Conservation (phyloP, 129 eudicot species). For the Escallonia herrerae region DNA sequence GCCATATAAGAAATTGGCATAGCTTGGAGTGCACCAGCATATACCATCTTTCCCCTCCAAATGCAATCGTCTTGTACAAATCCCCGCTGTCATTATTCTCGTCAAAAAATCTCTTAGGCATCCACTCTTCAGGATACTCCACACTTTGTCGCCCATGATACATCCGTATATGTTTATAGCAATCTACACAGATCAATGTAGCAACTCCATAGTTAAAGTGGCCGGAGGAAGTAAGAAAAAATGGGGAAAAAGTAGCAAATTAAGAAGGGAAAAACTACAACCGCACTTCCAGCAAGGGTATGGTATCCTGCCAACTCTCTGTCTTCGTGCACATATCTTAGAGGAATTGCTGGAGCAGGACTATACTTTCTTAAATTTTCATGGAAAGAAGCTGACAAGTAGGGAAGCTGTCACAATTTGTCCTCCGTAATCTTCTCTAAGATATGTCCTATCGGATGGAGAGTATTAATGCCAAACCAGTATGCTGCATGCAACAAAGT, state of each 20-base stretch:
- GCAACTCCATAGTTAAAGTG: no score
- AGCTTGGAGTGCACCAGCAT: constrained; percentile 55
- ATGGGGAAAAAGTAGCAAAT: background rate
- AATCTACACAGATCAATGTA: constrained; percentile 27
- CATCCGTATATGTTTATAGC: constrained; percentile 77
- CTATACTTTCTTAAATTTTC: constrained; percentile 53
- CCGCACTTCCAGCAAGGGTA: constrained; percentile 67
- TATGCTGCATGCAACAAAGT: background rate
- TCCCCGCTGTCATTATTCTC: constrained; percentile 30
- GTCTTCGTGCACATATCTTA: constrained; percentile 50
- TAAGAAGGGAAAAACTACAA: constrained; percentile 7
- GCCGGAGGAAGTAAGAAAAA: no score
- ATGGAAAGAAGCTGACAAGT: constrained; percentile 44
- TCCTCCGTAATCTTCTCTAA: constrained; percentile 45
- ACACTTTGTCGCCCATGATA: constrained; percentile 67
- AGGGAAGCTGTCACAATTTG: constrained; percentile 41
- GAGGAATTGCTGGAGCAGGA: constrained; percentile 50
- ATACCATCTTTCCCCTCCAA: constrained; percentile 51
- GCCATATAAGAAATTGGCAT: constrained; percentile 41
- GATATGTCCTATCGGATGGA: constrained; percentile 37
- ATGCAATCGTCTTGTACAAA: constrained; percentile 50
- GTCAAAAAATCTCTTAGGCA: constrained; percentile 64
- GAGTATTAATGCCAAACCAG: background rate
- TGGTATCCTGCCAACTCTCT: constrained; percentile 54
- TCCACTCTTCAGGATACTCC: constrained; percentile 72